Evolutionary conservation across 495 filamentous ascomycete genomes (phyloP), one percentile per base, ranked within the genome.

Genomic region (Rhypophila decipiens): DNA sequence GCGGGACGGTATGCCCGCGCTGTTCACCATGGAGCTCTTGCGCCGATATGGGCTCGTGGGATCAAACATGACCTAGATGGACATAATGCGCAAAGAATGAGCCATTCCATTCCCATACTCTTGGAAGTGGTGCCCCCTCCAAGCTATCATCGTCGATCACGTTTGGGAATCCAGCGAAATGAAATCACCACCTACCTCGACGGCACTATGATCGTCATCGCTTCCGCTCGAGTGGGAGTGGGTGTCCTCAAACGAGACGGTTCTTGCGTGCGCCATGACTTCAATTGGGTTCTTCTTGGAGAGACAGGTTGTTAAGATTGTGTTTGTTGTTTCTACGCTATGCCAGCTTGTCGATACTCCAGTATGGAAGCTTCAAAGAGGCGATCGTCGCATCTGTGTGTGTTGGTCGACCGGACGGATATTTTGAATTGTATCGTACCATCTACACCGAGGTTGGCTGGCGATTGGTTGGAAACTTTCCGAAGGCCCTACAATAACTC

Each of bases 1-100:
- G 43, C 58, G 59, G 3, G 72, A 55, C 5, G 56, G 53, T 2
- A 71, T 57, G 27, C 72, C 63, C 5, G 85, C 78, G 51, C 69
- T 68, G n/a, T 76, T 65, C 8, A 87, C 84, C 24, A 95, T 73
- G 34, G 90, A 96, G 47, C 88, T 88, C 69, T 90, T 90, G 54
- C 90, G 83, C 22, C 90, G 85, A 56, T 86, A 84, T n/a, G 74
- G 78, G 54, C 69, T 85, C 24, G 83, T 73, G 4, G 75, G 61
- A 53, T 84, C 81, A 65, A 95, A 88, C 41, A 84, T 72, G 24
- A 95, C 87, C 86, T 95, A 49, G 8, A 17, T 9, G 35, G 7
- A 4, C 13, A 13, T 33, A 13, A 13, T 33, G 36, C 3, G 36
- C 15, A 19, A 39, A 48, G 49, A 31, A 51, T 43, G 27, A 34